phyloP scores from a whole-genome alignment of 2,329 filamentous ascomycete species.

The Thielaviopsis punctulata region DNA sequence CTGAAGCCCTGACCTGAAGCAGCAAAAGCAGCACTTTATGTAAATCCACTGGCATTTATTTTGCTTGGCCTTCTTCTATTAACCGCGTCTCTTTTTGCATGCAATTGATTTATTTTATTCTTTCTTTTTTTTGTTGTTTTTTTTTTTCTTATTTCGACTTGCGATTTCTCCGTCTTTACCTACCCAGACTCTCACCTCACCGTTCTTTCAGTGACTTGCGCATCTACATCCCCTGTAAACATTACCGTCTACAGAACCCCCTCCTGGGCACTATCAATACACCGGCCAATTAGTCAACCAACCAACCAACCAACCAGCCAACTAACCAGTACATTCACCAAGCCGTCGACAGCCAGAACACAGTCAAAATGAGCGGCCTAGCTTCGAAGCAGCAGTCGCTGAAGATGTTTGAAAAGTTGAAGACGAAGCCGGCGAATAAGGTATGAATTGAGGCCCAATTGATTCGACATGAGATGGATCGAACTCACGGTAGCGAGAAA shows the following conservation, averaged over 20 bases:
- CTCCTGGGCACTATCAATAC: background rate
- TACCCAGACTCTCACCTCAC: background rate
- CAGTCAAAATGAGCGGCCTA: conserved; percentile 36
- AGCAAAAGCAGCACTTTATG: background rate
- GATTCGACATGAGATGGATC: background rate
- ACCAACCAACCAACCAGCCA: too few species aligned
- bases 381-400: conserved; percentile 90
- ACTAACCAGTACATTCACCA: conserved; percentile 9
- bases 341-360: background rate
- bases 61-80: background rate
- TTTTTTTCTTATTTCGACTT: background rate
- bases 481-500: background rate
- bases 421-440: conserved; percentile 88
- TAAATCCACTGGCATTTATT: background rate
- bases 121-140: conserved; percentile 2
- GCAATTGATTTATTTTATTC: background rate
- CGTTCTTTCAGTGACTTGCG: background rate
- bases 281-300: background rate
- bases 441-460: conserved; percentile 30
- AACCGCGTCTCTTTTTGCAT: background rate
- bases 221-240: background rate
- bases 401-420: conserved; percentile 95
- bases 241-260: conserved; percentile 1
- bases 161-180: background rate
- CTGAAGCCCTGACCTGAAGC: conserved; percentile 17